Evolutionary conservation across 306 rosid species (phyloP), one percentile per base, ranked within the genome.

Genomic region (Vicia sativa): DNA sequence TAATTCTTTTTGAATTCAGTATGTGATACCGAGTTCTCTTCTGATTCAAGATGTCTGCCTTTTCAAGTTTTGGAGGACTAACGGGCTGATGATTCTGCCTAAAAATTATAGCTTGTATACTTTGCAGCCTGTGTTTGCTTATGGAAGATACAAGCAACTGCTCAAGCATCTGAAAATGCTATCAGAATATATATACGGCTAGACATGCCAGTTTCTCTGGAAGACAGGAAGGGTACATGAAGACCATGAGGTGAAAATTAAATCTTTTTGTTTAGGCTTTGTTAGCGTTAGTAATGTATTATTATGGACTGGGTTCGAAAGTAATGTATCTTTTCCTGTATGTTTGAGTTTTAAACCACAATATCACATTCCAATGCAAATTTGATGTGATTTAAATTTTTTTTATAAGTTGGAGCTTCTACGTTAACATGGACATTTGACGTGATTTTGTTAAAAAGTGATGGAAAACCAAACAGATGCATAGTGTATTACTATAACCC

Each of bases 241-340:
- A 65, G 79, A 74, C 38, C 75, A 66, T 19, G 60, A 81, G 82
- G 78, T 74, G 83, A 74, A 74, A 60, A 29, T 70, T 63, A 26
- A 74, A 38, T 65, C 37, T 59, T n/a, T n/a, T 39, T 2, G 35
- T 49, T 65, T 23, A 55, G 61, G 56, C 52, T 44, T 26, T 56
- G 68, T 46, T 37, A 45, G 25, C 62, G 15, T 64, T 28, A 62
- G 64, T 71, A 23, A 65, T 62, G 54, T 43, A 61, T 43, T 65
- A 18, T 41, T 57, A n/a, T 29, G 58, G 50, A 41, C 48, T 37
- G 28, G 50, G 67, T 16, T 70, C 50, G 57, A 11, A 46, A 38
- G 42, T 65, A 29, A 50, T 72, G 9, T 31, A 31, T 31, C 37
- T 31, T 31, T 34, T 34, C 9, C 9, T 34, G 38, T 34, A 34